A percentile compares a stretch with the other conserved stretches of the same genome.
Evolutionary conservation across 2,329 filamentous ascomycete genomes (phyloP).

Genomic region (Phaeosphaeria sp.): DNA sequence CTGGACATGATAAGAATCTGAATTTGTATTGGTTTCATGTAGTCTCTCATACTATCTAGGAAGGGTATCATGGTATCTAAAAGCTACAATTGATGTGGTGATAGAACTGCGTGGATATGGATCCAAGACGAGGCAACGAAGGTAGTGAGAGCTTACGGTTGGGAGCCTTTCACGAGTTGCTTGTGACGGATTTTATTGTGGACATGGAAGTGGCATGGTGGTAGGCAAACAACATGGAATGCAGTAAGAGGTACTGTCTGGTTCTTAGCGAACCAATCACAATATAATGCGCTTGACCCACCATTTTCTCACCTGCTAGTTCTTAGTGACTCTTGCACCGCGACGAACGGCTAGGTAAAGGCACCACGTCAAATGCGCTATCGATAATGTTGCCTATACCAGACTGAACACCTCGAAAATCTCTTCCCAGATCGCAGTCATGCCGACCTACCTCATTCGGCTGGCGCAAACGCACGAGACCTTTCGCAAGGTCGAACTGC

Average conservation of each 20-base stretch:
- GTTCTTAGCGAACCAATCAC: slow-evolving; percentile 24
- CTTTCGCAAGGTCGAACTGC: slow-evolving; percentile 85
- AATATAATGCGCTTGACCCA: slow-evolving; percentile 8
- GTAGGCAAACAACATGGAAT: neutral
- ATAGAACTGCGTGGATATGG: no score
- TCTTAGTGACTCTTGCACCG: slow-evolving; percentile 19
- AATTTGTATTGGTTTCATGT: no score
- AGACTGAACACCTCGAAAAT: slow-evolving; percentile 14
- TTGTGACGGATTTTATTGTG: no score
- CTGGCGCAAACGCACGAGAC: slow-evolving; percentile 89
- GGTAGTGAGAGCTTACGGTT: no score
- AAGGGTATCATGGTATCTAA: no score
- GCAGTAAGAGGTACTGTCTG: neutral
- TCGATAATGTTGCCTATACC: slow-evolving; percentile 26
- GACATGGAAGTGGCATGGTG: neutral
- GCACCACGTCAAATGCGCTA: neutral
- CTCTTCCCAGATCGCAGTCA: slow-evolving; percentile 11
- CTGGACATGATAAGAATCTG: no score
- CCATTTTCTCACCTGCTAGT: slow-evolving; percentile 16
- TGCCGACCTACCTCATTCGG: slow-evolving; percentile 80
- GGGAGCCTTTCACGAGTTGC: no score
- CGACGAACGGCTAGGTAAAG: neutral
- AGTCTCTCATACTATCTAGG: no score
- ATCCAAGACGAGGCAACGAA: no score
- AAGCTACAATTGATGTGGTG: no score